phyloP scores from a whole-genome alignment of 106 monocot species.

The Triglochin maritima region DNA sequence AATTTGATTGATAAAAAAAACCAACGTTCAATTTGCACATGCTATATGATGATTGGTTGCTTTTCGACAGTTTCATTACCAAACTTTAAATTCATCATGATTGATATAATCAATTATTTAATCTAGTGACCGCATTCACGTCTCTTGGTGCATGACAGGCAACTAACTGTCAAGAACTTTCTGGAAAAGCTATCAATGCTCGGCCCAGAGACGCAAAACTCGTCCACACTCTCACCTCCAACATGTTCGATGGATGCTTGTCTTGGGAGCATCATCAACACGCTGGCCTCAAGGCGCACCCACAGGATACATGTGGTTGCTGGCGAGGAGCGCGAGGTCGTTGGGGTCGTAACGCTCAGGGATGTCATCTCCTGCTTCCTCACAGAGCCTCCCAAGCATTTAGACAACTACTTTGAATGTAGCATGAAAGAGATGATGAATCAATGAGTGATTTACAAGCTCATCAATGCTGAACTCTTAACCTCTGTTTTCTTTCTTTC shows the following conservation, averaged over 20 bases:
- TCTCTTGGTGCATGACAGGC: conserved; percentile 20
- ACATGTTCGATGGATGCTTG: conserved; percentile 41
- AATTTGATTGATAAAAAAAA: too few species aligned
- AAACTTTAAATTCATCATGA: too few species aligned
- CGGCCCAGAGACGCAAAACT: conserved; percentile 4
- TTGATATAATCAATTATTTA: too few species aligned
- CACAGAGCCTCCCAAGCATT: conserved; percentile 54
- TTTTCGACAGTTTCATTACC: too few species aligned
- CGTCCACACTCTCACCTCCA: conserved; percentile 10
- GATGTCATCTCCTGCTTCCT: conserved; percentile 96
- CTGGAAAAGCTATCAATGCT: conserved; percentile 26
- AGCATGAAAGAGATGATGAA: conserved; percentile 29
- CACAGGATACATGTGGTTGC: conserved; percentile 77
- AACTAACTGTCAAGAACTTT: conserved; percentile 77
- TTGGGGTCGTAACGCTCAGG: conserved; percentile 74
- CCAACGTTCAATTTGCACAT: too few species aligned
- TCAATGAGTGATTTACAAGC: neutral
- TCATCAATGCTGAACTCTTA: neutral
- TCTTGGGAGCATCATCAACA: conserved; percentile 70
- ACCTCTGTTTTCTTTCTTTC: too few species aligned
- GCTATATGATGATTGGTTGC: too few species aligned
- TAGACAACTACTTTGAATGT: conserved; percentile 44
- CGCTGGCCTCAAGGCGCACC: conserved; percentile 38
- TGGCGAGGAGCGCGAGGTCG: conserved; percentile 37
- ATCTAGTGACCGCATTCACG: too few species aligned